Evolutionary conservation across 2,329 filamentous ascomycete species (phyloP).

Genomic region (Trichoderma arundinaceum): DNA sequence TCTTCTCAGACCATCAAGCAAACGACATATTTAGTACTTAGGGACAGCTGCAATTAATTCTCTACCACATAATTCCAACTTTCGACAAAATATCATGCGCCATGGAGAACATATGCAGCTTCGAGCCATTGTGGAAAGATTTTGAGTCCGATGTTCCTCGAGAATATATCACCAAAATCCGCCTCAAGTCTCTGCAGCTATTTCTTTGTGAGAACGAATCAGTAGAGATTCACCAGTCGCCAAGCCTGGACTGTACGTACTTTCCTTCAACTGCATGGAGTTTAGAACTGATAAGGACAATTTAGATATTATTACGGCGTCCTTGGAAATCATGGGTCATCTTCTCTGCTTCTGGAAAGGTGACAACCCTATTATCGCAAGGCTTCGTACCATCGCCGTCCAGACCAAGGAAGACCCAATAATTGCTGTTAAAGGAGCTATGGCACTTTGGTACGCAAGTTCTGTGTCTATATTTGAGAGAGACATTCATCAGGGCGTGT

Average conservation of each 20-base stretch:
- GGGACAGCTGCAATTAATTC: neutral
- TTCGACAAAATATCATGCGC: neutral
- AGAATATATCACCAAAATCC: constrained; percentile 31
- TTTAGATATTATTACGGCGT: constrained; percentile 33
- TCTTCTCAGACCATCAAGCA: neutral
- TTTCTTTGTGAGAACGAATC: constrained; percentile 30
- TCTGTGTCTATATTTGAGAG: constrained; percentile 31
- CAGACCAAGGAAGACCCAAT: constrained; percentile 25
- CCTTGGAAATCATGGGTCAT: constrained; percentile 26
- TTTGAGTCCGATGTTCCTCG: constrained; percentile 31
- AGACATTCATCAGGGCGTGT: constrained; percentile 32
- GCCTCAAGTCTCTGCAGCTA: constrained; percentile 26
- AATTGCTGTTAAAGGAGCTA: constrained; percentile 30
- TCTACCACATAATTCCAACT: neutral
- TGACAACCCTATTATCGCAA: constrained; percentile 33
- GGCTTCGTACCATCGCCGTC: constrained; percentile 21
- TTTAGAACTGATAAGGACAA: neutral
- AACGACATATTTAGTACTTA: neutral
- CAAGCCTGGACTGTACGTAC: constrained; percentile 19
- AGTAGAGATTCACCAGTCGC: neutral
- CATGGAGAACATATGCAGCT: constrained; percentile 38
- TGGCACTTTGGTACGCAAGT: constrained; percentile 36
- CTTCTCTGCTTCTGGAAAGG: constrained; percentile 22
- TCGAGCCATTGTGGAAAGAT: constrained; percentile 37
- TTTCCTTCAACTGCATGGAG: neutral